Base-by-base conservation (phyloP, 1,284 basidiomycete genomes). In the Melampsora americana region DNA sequence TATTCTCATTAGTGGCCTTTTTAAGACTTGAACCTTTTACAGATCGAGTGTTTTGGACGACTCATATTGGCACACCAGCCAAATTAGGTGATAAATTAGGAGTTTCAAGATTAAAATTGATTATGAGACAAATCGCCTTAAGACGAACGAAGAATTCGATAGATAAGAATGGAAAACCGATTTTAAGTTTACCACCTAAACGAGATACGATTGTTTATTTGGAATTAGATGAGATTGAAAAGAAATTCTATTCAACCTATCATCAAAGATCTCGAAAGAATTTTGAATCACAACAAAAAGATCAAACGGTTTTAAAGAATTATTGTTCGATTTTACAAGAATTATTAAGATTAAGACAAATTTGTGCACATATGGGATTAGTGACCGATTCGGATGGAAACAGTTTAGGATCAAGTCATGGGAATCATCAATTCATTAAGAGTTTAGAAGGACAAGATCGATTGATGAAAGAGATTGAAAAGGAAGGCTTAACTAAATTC, bases 311-410 rank as follows among this genome's bases (percentile, higher is more conserved):
- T 48, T 92, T 93, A 89, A 95, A 95, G 87, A 97, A 97, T 82
- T 98, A 97, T 80, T 95, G 96, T 77, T 93, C 94, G 69, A 96
- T 99, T 80, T 84, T 99, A 79, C 95, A 97, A 85, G 95, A 95
- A 85, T 91, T 97, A 75, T 85, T 97, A 70, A 91, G 93, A 11
- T 87, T 99, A 50, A 90, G 96, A 53, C 94, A 99, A 85, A 97
- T 97, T 68, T 99, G 96, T 84, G 93, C 97, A 82, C 95, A 99
- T 84, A 92, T 89, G 79, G 93, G 95, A 80, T 87, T 99, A 46
- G 92, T 97, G 1, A 78, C 61, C 11, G 53, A 56, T n/a, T 28
- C 53, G 18, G 53, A 56, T 56, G 53, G 53, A 12, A 28, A 5
- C 1, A 28, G 53, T 56, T 23, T 85, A 69, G 85, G 85, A 69